Conservation (phyloP, 306 rosid species). For the Vigna hirtella region DNA sequence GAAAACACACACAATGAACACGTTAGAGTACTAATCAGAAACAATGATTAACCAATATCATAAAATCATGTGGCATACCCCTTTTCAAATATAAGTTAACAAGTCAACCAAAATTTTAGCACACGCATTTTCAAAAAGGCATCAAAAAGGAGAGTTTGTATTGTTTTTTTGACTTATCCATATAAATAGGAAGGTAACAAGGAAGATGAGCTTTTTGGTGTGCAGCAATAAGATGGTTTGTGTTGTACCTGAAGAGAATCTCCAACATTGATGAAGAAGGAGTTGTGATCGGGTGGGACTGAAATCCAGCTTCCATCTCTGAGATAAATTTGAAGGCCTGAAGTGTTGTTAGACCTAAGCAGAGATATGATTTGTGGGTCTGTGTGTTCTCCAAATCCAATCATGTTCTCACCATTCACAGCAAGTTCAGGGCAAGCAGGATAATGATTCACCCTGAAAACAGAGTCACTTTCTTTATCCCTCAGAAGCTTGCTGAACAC, state of each 20-base stretch:
- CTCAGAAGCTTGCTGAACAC: conserved; percentile 77
- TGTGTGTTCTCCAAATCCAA: conserved; percentile 98
- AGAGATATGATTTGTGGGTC: conserved; percentile 98
- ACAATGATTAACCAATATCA: not conserved
- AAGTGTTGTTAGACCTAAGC: conserved; percentile 87
- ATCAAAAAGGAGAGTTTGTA: not conserved
- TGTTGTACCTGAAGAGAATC: conserved; percentile 88
- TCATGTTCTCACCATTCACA: conserved; percentile 53
- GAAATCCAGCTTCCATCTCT: conserved; percentile 85
- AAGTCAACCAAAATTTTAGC: conserved; percentile 27
- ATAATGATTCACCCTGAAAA: conserved; percentile 85
- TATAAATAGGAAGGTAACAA: not conserved
- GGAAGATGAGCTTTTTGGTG: not conserved
- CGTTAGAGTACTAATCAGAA: conserved; percentile 30
- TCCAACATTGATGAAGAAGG: conserved; percentile 96
- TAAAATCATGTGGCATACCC: conserved; percentile 16
- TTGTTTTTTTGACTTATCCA: conserved; percentile 27
- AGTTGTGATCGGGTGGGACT: conserved; percentile 87
- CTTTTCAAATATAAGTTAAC: conserved; percentile 16
- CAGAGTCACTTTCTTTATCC: conserved; percentile 91
- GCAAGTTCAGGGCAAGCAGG: conserved; percentile 84
- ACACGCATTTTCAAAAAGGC: not conserved
- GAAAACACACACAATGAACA: not conserved
- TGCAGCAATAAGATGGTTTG: not conserved
- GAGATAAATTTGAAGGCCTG: conserved; percentile 86